phyloP scores from a whole-genome alignment of 176 grass and related monocot genomes.

The Lolium rigidum region DNA sequence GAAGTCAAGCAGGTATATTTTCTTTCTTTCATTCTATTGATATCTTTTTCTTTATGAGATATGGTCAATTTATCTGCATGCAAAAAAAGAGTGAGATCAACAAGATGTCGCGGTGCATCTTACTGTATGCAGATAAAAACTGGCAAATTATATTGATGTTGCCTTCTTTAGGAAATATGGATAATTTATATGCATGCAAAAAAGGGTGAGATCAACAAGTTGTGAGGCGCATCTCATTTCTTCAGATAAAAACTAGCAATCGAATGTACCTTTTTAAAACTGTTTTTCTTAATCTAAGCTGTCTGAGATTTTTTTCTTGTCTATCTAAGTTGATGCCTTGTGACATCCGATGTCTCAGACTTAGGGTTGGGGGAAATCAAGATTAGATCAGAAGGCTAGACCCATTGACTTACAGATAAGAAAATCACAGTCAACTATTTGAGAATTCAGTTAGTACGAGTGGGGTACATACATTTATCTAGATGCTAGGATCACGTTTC shows the following conservation, averaged over 20 bases:
- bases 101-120: no score
- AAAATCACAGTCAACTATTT: neutral
- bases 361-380: neutral
- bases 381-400: neutral
- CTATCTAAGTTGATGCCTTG: neutral
- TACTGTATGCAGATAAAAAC: no score
- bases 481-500: neutral
- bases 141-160: neutral
- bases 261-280: neutral
- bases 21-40: neutral
- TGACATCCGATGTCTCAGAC: neutral
- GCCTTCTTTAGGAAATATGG: neutral
- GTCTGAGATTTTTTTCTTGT: neutral
- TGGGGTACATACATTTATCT: neutral
- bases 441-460: neutral
- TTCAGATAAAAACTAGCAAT: neutral
- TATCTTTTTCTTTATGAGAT: neutral
- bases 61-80: no score
- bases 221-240: neutral
- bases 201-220: neutral
- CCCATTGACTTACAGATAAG: neutral
- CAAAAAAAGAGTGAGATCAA: no score
- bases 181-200: neutral
- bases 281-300: neutral
- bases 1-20: slow-evolving; percentile 90